Percentiles rank a stretch among this genome's conserved stretches.
phyloP scores from a whole-genome alignment of 1,139 yeast species.

The Suhomyces maxii region DNA sequence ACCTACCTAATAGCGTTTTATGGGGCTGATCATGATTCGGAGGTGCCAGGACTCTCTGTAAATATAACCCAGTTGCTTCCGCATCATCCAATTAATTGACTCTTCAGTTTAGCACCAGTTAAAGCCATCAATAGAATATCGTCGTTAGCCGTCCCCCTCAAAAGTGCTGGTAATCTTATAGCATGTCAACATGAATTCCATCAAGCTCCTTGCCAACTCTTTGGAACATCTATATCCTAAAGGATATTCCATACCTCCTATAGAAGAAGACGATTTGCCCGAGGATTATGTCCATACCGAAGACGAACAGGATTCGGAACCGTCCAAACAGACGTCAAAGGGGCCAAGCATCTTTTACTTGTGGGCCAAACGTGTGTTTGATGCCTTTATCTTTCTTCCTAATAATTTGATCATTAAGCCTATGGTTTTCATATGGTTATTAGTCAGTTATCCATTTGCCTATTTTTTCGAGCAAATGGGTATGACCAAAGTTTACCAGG shows the following conservation, averaged over 20 bases:
- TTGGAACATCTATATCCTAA: slow-evolving; percentile 34
- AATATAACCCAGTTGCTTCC: background rate
- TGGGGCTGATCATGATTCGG: slow-evolving; percentile 9
- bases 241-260: slow-evolving; percentile 9
- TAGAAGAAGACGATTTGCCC: slow-evolving; percentile 11
- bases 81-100: background rate
- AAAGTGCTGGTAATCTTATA: background rate
- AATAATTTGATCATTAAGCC: slow-evolving; percentile 47
- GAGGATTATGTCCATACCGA: slow-evolving; percentile 15
- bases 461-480: slow-evolving; percentile 29
- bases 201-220: slow-evolving; percentile 38
- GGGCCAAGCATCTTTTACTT: background rate
- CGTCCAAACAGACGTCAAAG: background rate
- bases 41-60: background rate
- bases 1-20: background rate
- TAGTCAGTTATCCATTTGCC: slow-evolving; percentile 51
- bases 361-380: slow-evolving; percentile 3
- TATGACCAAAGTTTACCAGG: slow-evolving; percentile 7
- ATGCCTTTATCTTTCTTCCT: slow-evolving; percentile 39
- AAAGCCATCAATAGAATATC: no score
- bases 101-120: no score
- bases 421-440: slow-evolving; percentile 39
- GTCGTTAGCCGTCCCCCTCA: no score
- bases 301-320: slow-evolving; percentile 4
- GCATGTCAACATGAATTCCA: slow-evolving; percentile 35